Evolutionary conservation across 768 basidiomycete species (phyloP), one percentile per base, ranked within the genome.

Genomic region (Rossbeevera mucosa): DNA sequence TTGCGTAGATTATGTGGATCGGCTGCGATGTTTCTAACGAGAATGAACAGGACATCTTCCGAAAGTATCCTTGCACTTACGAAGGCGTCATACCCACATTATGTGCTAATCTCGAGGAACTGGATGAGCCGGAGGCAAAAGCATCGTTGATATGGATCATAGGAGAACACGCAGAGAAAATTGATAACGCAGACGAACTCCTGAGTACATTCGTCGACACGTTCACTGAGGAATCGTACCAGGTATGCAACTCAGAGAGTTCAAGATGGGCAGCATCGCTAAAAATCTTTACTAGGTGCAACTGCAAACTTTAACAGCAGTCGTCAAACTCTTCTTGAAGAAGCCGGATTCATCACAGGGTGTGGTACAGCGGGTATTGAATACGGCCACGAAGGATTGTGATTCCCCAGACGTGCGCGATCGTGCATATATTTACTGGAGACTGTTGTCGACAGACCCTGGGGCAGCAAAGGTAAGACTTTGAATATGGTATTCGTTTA

Each of bases 121-220:
- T 99, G 28, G 95, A 98, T 63, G 96, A 99, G 65, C 96, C 95
- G 9, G 95, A 99, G 66, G 95, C 96, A 2, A 97, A 97, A 65
- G 91, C 94, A 1, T 94, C 94, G 2, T 76, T 99, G 46, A 97
- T 99, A 66, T 99, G 96, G 95, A 98, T 99, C 62, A 94, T 98
- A 59, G 95, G 95, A 51, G 94, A 97, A 73, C 97, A 99, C 62
- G 94, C 95, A 3, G 88, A 88, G 69, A 95, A 93, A 73, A 97
- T 98, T 58, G 92, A 94, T 60, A 99, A 99, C 58, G 94, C 95
- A 3, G 92, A 91, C 65, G 94, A 97, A 61, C 76, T 99, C 21
- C 75, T 98, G 58, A 80, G 82, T 13, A 86, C 88, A 46, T 97
- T 96, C 66, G 88, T 99, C 20, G 91, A 95, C 51, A 78, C 86